Base-by-base conservation (phyloP, 805 yeast species). In the Candida parachauliodes region DNA sequence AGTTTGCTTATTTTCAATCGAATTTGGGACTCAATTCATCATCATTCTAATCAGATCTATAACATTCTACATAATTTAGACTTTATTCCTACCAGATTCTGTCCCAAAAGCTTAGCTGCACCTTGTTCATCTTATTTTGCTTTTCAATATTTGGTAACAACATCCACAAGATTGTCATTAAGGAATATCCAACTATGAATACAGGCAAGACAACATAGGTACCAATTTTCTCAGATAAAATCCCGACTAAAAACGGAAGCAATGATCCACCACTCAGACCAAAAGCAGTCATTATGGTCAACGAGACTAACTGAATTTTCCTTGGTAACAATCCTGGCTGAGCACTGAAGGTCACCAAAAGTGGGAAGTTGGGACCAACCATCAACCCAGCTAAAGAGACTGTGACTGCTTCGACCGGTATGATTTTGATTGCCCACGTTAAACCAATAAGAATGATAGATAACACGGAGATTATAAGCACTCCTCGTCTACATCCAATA, bases 351-450 rank as follows among this genome's bases (percentile, higher is more conserved):
- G 74, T 59, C 28, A 76, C 55, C 72, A 74, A 61, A 46, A 76
- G 55, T n/a, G 70, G 74, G 55, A 80, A 83, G 24, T 77, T 61
- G 1, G 89, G 89, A 0, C 89, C 91, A 26, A 79, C 71, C 47
- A 72, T 73, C 2, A 78, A 52, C 2, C 89, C 91, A 19, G 74
- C 65, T 1, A 72, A 37, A 4, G 80, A 59, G 21, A 71, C 67
- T 35, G 65, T 60, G 1, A 74, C 59, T 4, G 77, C 77, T 21
- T 74, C 74, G 2, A 55, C 74, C 8, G 65, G 54, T 11, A 71
- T 50, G 29, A 54, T 51, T 5, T 75, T 72, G 7, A 77, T 51
- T 1, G 62, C 59, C 83, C 83, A 78, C 3, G 74, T 55, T 8
- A 77, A 39, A 19, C 28, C 38, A 18, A 69, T 66, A 34, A 70